Evolutionary conservation across 2,329 filamentous ascomycete species (phyloP).

Genomic region (Blastomyces percursus): DNA sequence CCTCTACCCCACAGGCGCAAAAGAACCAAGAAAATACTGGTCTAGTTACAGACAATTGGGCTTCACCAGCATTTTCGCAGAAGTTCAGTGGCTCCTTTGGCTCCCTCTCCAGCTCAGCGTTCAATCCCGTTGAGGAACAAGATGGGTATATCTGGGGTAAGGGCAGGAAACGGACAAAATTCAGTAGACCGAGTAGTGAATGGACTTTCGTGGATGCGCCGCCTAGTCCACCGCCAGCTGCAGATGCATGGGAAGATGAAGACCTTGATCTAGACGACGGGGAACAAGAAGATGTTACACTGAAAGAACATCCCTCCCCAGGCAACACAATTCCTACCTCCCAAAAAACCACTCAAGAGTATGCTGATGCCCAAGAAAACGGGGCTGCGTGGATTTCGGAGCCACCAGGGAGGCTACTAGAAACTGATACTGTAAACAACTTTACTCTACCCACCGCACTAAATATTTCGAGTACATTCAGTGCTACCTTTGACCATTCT

Average conservation of each 20-base stretch:
- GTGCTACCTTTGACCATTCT: neutral
- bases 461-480: neutral
- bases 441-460: neutral
- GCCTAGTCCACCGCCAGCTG: constrained; percentile 45
- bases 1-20: constrained; percentile 17
- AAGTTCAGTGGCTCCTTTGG: constrained; percentile 59
- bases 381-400: neutral
- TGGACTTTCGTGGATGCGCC: constrained; percentile 69
- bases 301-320: constrained; percentile 9
- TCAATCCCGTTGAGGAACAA: constrained; percentile 58
- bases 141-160: constrained; percentile 50
- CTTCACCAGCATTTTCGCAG: constrained; percentile 72
- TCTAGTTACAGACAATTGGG: constrained; percentile 45
- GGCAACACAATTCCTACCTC: constrained; percentile 9
- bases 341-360: neutral
- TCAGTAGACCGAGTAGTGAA: constrained; percentile 52
- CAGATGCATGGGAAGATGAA: constrained; percentile 8
- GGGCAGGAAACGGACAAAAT: constrained; percentile 59
- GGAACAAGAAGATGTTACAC: constrained; percentile 7
- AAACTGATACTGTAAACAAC: constrained; percentile 9
- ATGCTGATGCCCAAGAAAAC: neutral
- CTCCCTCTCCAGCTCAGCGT: constrained; percentile 51
- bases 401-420: neutral
- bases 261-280: constrained; percentile 7
- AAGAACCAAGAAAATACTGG: constrained; percentile 12